phyloP scores from a whole-genome alignment of 768 basidiomycete genomes.

The Brasilioporus rufonigricans region DNA sequence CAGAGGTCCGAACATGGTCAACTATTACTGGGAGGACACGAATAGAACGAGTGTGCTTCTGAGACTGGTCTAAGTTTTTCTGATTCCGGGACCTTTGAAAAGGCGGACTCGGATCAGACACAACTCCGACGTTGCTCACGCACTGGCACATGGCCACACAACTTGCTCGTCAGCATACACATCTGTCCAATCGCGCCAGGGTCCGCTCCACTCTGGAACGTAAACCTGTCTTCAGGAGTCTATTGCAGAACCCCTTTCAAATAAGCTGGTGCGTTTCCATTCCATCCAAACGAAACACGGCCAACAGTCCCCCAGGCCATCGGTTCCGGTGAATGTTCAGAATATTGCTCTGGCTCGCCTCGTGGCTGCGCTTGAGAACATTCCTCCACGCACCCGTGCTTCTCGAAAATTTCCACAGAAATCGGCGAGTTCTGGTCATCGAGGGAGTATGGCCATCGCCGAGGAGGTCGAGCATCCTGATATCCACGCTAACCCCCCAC shows the following conservation, averaged over 20 bases:
- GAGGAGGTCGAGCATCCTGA: slow-evolving; percentile 1
- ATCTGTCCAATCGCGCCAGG: slow-evolving; percentile 64
- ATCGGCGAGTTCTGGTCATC: neutral
- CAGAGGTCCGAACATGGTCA: no score
- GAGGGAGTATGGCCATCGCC: slow-evolving; percentile 30
- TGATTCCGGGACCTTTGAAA: no score
- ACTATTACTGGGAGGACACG: no score
- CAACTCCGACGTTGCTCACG: neutral
- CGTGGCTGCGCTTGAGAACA: slow-evolving; percentile 47
- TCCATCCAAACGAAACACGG: neutral
- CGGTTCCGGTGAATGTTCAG: slow-evolving; percentile 60
- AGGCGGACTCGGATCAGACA: neutral
- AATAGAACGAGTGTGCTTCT: no score
- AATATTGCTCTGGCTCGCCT: slow-evolving; percentile 54
- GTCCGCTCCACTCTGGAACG: slow-evolving; percentile 44
- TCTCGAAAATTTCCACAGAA: slow-evolving; percentile 15
- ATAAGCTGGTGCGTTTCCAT: slow-evolving; percentile 56
- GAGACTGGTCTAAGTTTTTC: no score
- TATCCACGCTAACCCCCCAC: neutral
- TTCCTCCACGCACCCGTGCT: slow-evolving; percentile 36
- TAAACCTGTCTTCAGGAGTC: slow-evolving; percentile 66
- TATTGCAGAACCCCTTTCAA: slow-evolving; percentile 70
- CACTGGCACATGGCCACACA: neutral
- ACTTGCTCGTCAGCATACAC: slow-evolving; percentile 50
- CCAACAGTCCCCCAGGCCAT: slow-evolving; percentile 48